A percentile compares a stretch with the other conserved stretches of the same genome.
These are phyloP conservation scores for Heterococcus sp. DNA, from an alignment of 108 stramenopile species.

Conservation along the genomic window DNA sequence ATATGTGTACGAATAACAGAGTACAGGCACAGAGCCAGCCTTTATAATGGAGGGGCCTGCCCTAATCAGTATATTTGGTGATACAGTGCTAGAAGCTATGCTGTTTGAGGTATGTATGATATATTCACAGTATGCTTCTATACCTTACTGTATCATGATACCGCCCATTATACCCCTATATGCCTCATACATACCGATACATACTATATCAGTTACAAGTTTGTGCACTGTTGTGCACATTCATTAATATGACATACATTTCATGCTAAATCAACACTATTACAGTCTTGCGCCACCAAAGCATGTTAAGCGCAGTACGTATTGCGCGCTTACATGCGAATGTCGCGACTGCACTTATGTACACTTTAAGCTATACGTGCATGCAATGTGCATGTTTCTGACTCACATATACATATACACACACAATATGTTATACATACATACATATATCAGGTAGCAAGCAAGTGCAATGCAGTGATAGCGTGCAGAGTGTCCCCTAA, in stretches of 20 bases:
- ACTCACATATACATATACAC: not conserved
- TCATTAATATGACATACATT: too few species aligned
- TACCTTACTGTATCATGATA: too few species aligned
- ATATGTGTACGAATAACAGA: not conserved
- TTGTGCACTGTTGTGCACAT: too few species aligned
- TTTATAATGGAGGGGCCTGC: not conserved
- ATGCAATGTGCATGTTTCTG: not conserved
- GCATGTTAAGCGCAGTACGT: too few species aligned
- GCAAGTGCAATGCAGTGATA: conserved; percentile 52
- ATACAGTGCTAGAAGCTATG: not conserved
- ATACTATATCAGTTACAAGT: too few species aligned
- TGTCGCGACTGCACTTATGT: too few species aligned
- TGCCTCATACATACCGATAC: too few species aligned
- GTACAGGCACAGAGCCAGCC: not conserved
- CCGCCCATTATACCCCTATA: too few species aligned
- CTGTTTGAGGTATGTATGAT: not conserved
- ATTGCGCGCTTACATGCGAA: too few species aligned
- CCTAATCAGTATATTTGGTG: not conserved
- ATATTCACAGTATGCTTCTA: not conserved
- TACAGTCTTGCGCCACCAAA: too few species aligned
- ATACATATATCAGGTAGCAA: conserved; percentile 2
- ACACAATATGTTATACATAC: not conserved
- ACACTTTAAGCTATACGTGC: not conserved
- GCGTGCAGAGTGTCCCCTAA: conserved; percentile 55
- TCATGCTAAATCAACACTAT: too few species aligned